Percentiles rank a stretch among this genome's conserved stretches.
These are phyloP conservation scores for Lentinus tigrinus DNA, from an alignment of 768 basidiomycete species.

Conservation along the genomic window DNA sequence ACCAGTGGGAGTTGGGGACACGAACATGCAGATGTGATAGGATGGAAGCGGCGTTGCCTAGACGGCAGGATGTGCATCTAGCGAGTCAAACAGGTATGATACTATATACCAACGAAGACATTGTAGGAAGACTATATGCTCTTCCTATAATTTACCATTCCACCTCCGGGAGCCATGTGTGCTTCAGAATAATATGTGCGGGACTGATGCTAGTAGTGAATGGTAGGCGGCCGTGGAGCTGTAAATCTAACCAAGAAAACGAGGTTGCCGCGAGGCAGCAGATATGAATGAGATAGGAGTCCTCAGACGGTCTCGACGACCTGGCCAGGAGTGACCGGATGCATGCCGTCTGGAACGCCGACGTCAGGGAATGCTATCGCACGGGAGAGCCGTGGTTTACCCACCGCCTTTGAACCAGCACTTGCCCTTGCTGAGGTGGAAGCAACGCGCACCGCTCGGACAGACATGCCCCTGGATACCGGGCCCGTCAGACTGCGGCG, in stretches of 20 bases:
- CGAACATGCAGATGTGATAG: neutral
- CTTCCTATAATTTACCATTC: constrained; percentile 1
- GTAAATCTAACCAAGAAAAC: neutral
- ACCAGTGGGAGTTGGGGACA: neutral
- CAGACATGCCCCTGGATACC: constrained; percentile 60
- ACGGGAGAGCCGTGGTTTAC: constrained; percentile 17
- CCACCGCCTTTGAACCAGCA: constrained; percentile 83
- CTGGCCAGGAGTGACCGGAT: constrained; percentile 17
- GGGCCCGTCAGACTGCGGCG: neutral
- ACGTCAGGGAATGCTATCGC: neutral
- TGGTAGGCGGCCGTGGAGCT: neutral
- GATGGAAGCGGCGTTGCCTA: neutral
- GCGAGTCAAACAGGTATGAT: neutral
- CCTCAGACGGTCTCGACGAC: constrained; percentile 1
- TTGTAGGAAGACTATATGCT: neutral
- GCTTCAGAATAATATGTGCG: neutral
- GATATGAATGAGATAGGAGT: neutral
- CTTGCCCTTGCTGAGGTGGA: constrained; percentile 73
- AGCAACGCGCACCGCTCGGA: constrained; percentile 58
- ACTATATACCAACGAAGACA: neutral
- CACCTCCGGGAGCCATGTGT: neutral
- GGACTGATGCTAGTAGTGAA: neutral
- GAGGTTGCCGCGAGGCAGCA: neutral
- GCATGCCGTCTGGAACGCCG: constrained; percentile 39
- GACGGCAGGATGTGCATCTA: neutral